These are phyloP conservation scores for Leccinellum albellum DNA, from an alignment of 768 basidiomycete species.

Conservation along the genomic window DNA sequence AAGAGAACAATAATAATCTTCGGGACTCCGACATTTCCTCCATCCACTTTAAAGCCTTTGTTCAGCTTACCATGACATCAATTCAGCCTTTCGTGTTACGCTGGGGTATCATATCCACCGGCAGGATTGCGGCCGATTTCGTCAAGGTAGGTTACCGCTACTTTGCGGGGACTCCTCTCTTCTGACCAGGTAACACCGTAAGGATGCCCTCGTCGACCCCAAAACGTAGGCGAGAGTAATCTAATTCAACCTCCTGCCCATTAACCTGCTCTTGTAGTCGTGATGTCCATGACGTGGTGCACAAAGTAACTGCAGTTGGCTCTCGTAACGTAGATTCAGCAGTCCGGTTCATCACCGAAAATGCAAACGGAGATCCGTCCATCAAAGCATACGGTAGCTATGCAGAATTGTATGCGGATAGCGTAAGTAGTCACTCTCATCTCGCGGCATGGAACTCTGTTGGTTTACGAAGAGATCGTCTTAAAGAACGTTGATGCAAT, in stretches of 20 bases:
- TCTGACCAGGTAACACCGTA: background rate
- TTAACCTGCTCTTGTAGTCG: conserved; percentile 42
- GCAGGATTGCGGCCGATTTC: conserved; percentile 64
- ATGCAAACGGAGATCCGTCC: conserved; percentile 46
- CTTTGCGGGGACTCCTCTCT: background rate
- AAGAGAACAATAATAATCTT: background rate
- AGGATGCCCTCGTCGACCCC: conserved; percentile 79
- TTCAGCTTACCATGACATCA: conserved; percentile 13
- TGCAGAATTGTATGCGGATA: conserved; percentile 67
- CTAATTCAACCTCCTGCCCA: background rate
- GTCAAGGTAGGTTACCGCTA: conserved; percentile 48
- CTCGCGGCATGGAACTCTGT: background rate
- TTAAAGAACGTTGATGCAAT: conserved; percentile 68
- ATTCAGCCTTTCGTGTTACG: conserved; percentile 46
- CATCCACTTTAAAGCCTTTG: background rate
- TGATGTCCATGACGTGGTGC: conserved; percentile 57
- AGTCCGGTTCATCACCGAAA: conserved; percentile 56
- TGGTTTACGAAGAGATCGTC: conserved; percentile 1
- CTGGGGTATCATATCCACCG: conserved; percentile 90
- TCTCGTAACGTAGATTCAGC: conserved; percentile 71
- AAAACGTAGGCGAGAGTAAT: conserved; percentile 49
- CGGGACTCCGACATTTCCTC: background rate
- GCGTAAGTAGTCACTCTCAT: conserved; percentile 37
- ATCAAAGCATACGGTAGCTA: conserved; percentile 74
- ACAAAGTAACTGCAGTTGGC: conserved; percentile 72